phyloP scores from a whole-genome alignment of 495 filamentous ascomycete species.

The Margaritispora aquatica region DNA sequence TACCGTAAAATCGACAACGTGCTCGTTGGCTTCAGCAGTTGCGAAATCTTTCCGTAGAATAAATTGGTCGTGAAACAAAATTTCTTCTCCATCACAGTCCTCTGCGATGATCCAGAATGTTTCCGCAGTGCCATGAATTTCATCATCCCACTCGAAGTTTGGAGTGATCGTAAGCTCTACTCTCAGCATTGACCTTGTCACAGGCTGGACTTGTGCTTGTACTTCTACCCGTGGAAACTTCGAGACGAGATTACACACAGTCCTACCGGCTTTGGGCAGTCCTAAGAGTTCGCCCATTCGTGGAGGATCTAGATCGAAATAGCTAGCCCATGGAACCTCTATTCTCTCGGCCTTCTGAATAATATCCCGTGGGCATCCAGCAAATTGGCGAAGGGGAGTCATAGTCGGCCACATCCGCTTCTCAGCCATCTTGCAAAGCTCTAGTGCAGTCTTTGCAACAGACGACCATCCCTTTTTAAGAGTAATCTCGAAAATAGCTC shows the following conservation, averaged over 20 bases:
- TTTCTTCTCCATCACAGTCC: slow-evolving; percentile 95
- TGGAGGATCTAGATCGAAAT: slow-evolving; percentile 93
- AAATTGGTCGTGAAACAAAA: slow-evolving; percentile 94
- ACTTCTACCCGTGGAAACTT: slow-evolving; percentile 93
- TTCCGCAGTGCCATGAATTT: slow-evolving; percentile 79
- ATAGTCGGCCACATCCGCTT: slow-evolving; percentile 99
- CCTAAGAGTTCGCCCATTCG: slow-evolving; percentile 95
- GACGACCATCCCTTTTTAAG: slow-evolving; percentile 95
- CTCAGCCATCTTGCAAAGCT: slow-evolving; percentile 98
- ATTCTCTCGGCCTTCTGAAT: slow-evolving; percentile 89
- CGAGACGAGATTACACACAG: slow-evolving; percentile 76
- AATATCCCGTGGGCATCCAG: slow-evolving; percentile 73
- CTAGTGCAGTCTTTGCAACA: slow-evolving; percentile 86
- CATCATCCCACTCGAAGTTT: slow-evolving; percentile 94
- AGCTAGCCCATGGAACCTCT: slow-evolving; percentile 87
- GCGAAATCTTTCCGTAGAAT: slow-evolving; percentile 84
- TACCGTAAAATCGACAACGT: slow-evolving; percentile 95
- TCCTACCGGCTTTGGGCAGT: slow-evolving; percentile 81
- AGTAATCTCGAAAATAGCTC: slow-evolving; percentile 93
- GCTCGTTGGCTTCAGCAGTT: slow-evolving; percentile 71
- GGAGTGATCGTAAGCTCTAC: slow-evolving; percentile 90
- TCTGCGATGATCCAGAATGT: slow-evolving; percentile 97
- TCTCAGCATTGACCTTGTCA: slow-evolving; percentile 93
- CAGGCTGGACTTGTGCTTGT: slow-evolving; percentile 86
- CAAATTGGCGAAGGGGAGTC: slow-evolving; percentile 90